These are phyloP conservation scores for Fusarium sp. DNA, from an alignment of 2,329 filamentous ascomycete genomes.

Conservation along the genomic window DNA sequence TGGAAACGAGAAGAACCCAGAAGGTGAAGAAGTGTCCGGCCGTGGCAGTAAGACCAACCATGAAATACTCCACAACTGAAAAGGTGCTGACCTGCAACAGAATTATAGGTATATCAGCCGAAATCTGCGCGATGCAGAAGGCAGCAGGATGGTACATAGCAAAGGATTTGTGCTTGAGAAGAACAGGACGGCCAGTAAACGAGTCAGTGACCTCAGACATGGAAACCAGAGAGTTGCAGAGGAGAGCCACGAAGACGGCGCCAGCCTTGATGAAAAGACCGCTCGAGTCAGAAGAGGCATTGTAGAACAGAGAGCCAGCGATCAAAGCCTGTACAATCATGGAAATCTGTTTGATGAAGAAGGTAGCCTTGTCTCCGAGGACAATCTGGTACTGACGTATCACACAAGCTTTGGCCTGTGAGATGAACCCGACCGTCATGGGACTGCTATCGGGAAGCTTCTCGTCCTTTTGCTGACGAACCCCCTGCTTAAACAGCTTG, in stretches of 20 bases:
- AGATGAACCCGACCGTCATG: constrained; percentile 64
- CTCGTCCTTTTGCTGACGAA: constrained; percentile 66
- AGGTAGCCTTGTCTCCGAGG: constrained; percentile 72
- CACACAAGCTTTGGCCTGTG: constrained; percentile 68
- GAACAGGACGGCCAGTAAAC: constrained; percentile 68
- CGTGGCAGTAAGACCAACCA: constrained; percentile 65
- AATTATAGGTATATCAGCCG: constrained; percentile 66
- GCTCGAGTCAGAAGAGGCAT: constrained; percentile 65
- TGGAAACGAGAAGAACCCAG: constrained; percentile 64
- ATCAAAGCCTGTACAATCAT: constrained; percentile 71
- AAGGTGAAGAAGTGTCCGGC: constrained; percentile 72
- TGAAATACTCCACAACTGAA: constrained; percentile 71
- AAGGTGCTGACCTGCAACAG: constrained; percentile 70
- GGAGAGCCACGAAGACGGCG: constrained; percentile 71
- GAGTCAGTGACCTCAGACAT: constrained; percentile 75
- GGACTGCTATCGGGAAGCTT: constrained; percentile 65
- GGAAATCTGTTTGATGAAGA: constrained; percentile 70
- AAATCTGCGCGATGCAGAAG: constrained; percentile 68
- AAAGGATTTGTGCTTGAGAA: constrained; percentile 69
- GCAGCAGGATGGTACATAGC: constrained; percentile 68
- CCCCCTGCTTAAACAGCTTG: constrained; percentile 63
- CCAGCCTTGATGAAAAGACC: constrained; percentile 75
- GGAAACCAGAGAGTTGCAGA: constrained; percentile 71
- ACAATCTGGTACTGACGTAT: constrained; percentile 73
- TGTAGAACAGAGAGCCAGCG: constrained; percentile 75